Evolutionary conservation across 768 basidiomycete genomes (phyloP).

Genomic region (Hebeloma cylindrosporum): DNA sequence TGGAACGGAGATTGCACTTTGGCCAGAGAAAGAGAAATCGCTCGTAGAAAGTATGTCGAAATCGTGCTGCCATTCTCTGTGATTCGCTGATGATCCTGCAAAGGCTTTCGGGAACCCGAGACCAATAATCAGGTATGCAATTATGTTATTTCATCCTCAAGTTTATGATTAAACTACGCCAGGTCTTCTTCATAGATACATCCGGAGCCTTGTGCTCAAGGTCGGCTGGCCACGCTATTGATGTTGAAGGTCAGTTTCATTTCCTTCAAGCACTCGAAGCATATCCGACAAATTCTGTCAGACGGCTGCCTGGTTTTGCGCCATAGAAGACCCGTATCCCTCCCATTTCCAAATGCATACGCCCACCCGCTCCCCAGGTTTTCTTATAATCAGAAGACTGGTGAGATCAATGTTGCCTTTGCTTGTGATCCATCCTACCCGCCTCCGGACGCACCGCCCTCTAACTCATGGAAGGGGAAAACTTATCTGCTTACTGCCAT

Average conservation of each 20-base stretch:
- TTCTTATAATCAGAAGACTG: constrained; percentile 51
- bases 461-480: constrained; percentile 56
- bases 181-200: constrained; percentile 86
- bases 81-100: not conserved
- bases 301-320: constrained; percentile 69
- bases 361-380: constrained; percentile 78
- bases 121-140: constrained; percentile 80
- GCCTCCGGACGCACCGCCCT: constrained; percentile 28
- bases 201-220: constrained; percentile 77
- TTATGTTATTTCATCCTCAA: too few species aligned
- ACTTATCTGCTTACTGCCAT: constrained; percentile 64
- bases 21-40: constrained; percentile 71
- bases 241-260: constrained; percentile 59
- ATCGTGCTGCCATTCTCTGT: not conserved
- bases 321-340: constrained; percentile 72
- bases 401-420: constrained; percentile 63
- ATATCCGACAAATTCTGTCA: constrained; percentile 23
- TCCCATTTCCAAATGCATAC: constrained; percentile 76
- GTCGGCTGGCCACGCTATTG: constrained; percentile 78
- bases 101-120: constrained; percentile 66
- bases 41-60: constrained; percentile 71
- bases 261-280: not conserved
- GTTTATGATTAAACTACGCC: constrained; percentile 11
- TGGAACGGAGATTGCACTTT: constrained; percentile 62
- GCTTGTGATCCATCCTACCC: constrained; percentile 65